Evolutionary conservation across 139 green algal species (phyloP), one percentile per base, ranked within the genome.

Genomic region (Ettlia oleoabundans): DNA sequence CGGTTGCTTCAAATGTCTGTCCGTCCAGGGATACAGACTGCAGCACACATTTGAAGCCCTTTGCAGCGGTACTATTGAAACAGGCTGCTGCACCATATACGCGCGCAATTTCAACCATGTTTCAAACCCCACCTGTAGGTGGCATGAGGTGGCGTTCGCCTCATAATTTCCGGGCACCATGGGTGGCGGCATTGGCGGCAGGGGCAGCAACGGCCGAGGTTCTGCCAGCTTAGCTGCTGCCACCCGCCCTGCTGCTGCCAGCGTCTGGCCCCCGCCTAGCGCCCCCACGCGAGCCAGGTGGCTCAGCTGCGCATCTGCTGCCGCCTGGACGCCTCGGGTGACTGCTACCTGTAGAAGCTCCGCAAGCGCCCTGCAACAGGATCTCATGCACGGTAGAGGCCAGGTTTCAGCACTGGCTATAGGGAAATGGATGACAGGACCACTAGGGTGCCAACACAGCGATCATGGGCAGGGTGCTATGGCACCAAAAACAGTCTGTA

Each of bases 101-200:
- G n/a, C n/a, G n/a, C n/a, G n/a, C n/a, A n/a, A n/a, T n/a, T n/a
- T n/a, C n/a, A 58, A 58, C 10, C 10, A 58, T 15, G 47, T 24
- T 24, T 10, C 10, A 10, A 65, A 22, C 18, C 33, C 2, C 35
- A 51, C 73, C 73, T 80, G 73, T 6, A 80, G 58, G 53, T 80
- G 73, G 73, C 73, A 80, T 8, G 73, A 80, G 22, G 73, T 80
- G 73, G 73, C 73, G 30, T 82, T 82, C 3, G 61, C 76, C 41
- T 82, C 76, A 40, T 82, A 82, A 19, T 73, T 82, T 38, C 26
- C 61, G 4, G 76, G 63, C 40, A 64, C 61, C 76, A 72, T 82
- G 19, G 76, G 76, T 15, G 76, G 76, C 0, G 76, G 61, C 76
- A 72, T 38, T 28, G n/a, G 61, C 42, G 61, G 61, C 61, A 43